Percentiles rank a stretch among this genome's conserved stretches.
Evolutionary conservation across 169 alveolate genomes (phyloP).

Genomic region (Eimeria zaria): DNA sequence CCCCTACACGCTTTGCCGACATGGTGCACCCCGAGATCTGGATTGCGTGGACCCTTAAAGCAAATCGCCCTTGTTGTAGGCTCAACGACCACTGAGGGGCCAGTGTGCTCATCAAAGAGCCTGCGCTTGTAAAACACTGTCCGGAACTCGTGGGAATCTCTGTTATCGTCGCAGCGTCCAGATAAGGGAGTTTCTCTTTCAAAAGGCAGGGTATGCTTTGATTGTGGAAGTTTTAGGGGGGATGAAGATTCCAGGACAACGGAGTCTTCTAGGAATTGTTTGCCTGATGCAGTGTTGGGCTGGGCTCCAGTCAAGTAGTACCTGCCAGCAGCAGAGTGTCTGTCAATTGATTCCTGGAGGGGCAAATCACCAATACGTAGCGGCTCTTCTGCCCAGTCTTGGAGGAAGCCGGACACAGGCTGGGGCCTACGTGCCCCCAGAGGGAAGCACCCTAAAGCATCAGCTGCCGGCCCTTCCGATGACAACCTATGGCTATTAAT

Average conservation of each 20-base stretch:
- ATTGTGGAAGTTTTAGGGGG: background rate
- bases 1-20: background rate
- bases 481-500: background rate
- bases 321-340: background rate
- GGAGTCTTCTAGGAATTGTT: background rate
- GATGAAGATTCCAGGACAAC: background rate
- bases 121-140: constrained; percentile 44
- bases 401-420: background rate
- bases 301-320: background rate
- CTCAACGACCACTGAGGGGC: constrained; percentile 31
- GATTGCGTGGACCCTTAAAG: background rate
- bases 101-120: background rate
- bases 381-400: background rate
- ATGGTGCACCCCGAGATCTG: background rate
- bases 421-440: constrained; percentile 50
- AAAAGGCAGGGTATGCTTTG: background rate
- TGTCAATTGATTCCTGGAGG: background rate
- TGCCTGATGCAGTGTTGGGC: background rate
- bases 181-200: background rate
- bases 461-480: background rate
- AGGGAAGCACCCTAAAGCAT: constrained; percentile 38
- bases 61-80: constrained; percentile 54
- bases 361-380: background rate
- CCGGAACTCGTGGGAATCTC: background rate
- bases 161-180: background rate